Evolutionary conservation across 495 filamentous ascomycete species (phyloP).

Genomic region (Aspergillus incahuasiensis): DNA sequence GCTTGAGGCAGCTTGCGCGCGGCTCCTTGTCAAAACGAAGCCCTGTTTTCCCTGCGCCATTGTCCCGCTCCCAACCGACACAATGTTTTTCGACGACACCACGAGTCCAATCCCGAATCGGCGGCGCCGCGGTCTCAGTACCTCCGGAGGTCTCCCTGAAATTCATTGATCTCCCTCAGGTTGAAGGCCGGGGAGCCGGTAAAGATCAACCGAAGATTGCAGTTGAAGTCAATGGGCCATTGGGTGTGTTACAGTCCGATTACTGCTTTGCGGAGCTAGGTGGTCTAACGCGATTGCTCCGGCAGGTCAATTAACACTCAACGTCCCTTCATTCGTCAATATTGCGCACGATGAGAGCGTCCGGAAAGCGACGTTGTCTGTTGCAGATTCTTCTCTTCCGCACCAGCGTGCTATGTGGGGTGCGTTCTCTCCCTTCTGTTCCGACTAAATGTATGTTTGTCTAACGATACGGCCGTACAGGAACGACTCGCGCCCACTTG

Average conservation of each 20-base stretch:
- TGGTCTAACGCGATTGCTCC: conserved; percentile 9
- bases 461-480: conserved; percentile 40
- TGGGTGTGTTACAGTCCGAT: conserved; percentile 47
- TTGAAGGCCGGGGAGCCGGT: conserved; percentile 44
- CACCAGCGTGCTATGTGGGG: conserved; percentile 97
- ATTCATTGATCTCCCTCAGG: conserved; percentile 54
- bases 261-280: neutral
- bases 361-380: conserved; percentile 58
- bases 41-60: conserved; percentile 68
- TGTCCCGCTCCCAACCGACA: conserved; percentile 46
- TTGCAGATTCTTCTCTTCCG: conserved; percentile 57
- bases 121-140: conserved; percentile 72
- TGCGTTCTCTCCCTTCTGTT: conserved; percentile 40
- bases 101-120: conserved; percentile 69
- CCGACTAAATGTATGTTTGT: neutral
- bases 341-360: conserved; percentile 58
- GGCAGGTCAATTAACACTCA: conserved; percentile 64
- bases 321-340: conserved; percentile 67
- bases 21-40: conserved; percentile 30
- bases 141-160: conserved; percentile 76
- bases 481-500: conserved; percentile 82
- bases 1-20: conserved; percentile 40
- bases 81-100: conserved; percentile 70
- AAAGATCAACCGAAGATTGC: conserved; percentile 52
- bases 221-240: conserved; percentile 67